Base-by-base conservation (phyloP, 148 eudicot genomes). In the Rhododendron kiyosumense region DNA sequence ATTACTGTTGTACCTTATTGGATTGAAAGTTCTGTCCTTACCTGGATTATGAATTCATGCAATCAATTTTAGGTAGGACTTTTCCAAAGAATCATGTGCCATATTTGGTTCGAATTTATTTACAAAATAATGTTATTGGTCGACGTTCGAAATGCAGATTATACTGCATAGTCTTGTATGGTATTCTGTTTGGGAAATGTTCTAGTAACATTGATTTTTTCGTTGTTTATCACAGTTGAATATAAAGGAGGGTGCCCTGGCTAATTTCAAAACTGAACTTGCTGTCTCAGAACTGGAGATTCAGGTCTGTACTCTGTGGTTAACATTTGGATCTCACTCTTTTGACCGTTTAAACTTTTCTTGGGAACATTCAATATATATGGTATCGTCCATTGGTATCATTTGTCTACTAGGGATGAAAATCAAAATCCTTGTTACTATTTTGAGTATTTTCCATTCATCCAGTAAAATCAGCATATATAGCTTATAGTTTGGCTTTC, bases 181-280 rank as follows among this genome's bases (percentile, higher is more conserved):
- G 22, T 59, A 32, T 45, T 84, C 46, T 67, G 43, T 20, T 46
- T 8, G 32, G 57, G 84, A 48, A 65, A 69, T 18, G 30, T 67
- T 12, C 51, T 84, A 79, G 10, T 82, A 0, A 48, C 12, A 6
- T 84, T 51, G 74, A 34, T 85, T 38, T 46, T 67, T 71, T 48
- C 59, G 17, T 86, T 57, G 81, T 67, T 67, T 24, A 52, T 6
- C 85, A 83, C 93, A 97, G 99, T 86, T 97, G 90, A 91, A 89
- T 78, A 88, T 61, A 67, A 94, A 90, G 87, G 98, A 97, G 84
- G 93, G 87, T 69, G 91, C 90, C 43, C 89, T 97, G 86, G 88
- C 92, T 88, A 83, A 91, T 85, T 93, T 94, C 83, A 95, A 94
- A 89, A 90, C 92, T 84, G 98, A 95, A 83, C 98, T 97, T 88